A percentile compares a stretch with the other conserved stretches of the same genome.
These are phyloP conservation scores for Clitocybe nebularis DNA, from an alignment of 1,284 basidiomycete genomes.

Conservation along the genomic window DNA sequence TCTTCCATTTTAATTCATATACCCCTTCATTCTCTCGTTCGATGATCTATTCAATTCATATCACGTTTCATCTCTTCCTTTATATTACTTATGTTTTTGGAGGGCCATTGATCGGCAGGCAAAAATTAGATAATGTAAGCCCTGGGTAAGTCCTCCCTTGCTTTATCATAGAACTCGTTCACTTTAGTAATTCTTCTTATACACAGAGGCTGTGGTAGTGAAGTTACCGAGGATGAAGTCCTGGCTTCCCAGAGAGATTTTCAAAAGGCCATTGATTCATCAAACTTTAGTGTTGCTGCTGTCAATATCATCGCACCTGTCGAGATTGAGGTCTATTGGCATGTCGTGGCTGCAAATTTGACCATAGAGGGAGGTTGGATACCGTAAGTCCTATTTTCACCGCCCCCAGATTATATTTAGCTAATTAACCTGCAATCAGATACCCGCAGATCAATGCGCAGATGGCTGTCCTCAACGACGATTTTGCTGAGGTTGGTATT, in stretches of 20 bases:
- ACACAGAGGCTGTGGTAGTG: conserved; percentile 8
- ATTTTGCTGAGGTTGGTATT: conserved; percentile 39
- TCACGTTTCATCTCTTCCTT: neutral
- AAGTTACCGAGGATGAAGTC: conserved; percentile 4
- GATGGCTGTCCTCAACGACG: conserved; percentile 40
- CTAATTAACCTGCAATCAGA: conserved; percentile 16
- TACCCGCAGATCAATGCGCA: conserved; percentile 37
- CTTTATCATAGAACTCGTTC: too few relatives aligned
- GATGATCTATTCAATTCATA: neutral
- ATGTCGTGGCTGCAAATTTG: conserved; percentile 20
- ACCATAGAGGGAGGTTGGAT: conserved; percentile 21
- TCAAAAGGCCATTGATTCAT: neutral
- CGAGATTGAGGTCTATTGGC: conserved; percentile 20
- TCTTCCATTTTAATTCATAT: neutral
- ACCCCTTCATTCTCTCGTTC: neutral
- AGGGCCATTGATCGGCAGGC: neutral
- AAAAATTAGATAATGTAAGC: too few relatives aligned
- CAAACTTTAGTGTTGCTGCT: neutral
- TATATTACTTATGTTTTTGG: neutral
- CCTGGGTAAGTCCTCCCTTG: neutral
- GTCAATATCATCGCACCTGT: conserved; percentile 1
- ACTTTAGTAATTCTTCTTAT: too few relatives aligned
- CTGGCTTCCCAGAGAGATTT: conserved; percentile 2
- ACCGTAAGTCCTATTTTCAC: conserved; percentile 13
- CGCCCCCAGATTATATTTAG: conserved; percentile 10